Evolutionary conservation across 371 early-diverging fungal genomes (phyloP).

Genomic region (Parasitella parasitica): DNA sequence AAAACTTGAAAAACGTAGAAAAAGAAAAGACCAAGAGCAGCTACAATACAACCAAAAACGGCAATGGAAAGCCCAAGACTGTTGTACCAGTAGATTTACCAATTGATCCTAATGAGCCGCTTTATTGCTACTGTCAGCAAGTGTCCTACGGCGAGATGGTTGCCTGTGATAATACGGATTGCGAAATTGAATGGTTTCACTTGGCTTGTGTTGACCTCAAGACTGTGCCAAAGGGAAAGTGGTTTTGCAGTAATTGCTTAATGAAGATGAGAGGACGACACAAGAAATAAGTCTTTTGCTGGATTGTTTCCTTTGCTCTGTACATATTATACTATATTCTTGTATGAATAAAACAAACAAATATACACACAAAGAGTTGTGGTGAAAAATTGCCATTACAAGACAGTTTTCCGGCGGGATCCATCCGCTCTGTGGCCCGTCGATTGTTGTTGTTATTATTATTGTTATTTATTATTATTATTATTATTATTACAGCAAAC

Average conservation of each 20-base stretch:
- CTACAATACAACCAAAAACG: conserved; percentile 21
- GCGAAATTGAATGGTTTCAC: conserved; percentile 96
- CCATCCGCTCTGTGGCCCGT: background rate
- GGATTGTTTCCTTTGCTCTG: too few relatives aligned
- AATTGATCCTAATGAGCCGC: conserved; percentile 94
- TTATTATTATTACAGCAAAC: background rate
- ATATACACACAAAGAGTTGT: too few relatives aligned
- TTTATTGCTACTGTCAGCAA: conserved; percentile 93
- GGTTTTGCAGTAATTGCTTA: conserved; percentile 86
- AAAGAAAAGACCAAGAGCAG: conserved; percentile 26
- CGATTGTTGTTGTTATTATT: too few relatives aligned
- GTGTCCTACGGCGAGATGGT: conserved; percentile 98
- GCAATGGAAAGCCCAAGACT: conserved; percentile 28
- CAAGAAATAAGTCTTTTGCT: conserved; percentile 40
- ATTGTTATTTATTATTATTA: too few relatives aligned
- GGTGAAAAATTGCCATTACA: conserved; percentile 1
- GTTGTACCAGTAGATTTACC: conserved; percentile 64
- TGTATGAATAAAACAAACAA: too few relatives aligned
- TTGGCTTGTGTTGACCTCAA: conserved; percentile 88
- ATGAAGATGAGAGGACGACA: conserved; percentile 60
- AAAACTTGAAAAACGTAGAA: conserved; percentile 19
- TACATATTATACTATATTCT: too few relatives aligned
- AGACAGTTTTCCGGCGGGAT: background rate
- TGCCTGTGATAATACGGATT: conserved; percentile 93
- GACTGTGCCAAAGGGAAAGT: conserved; percentile 85